Base-by-base conservation (phyloP, 2,329 filamentous ascomycete species). In the Didymella pomorum region DNA sequence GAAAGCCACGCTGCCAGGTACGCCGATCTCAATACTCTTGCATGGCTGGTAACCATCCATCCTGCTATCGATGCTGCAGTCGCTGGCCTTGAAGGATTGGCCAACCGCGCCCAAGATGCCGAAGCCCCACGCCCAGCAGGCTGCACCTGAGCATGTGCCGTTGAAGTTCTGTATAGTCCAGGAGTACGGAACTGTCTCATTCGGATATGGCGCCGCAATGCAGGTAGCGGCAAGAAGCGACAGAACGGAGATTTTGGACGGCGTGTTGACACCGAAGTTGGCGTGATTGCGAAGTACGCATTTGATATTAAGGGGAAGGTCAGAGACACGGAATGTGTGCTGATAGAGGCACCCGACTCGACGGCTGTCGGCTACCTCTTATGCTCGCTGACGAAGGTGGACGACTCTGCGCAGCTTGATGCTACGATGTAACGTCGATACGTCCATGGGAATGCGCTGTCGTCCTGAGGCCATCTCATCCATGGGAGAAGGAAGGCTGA, bases 71-170 rank as follows among this genome's bases (percentile, higher is more conserved):
- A 62, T 59, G 4, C 23, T 48, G 44, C 67, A 68, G n/a, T 47
- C 29, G 23, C 56, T 56, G 0, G 65, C 65, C 18, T 60, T 37
- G 31, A 69, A 69, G 11, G 39, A 41, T 4, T 61, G 64, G 6
- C 68, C 67, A 2, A 29, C 14, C 2, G 61, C 47, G 0, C 57
- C 61, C 16, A 64, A 57, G 4, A 70, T 57, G 39, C 60, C 63
- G 39, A 69, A 65, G 39, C 44, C 56, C 52, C 69, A 70, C n/a
- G 51, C 43, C 45, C 60, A 55, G 49, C 68, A 71, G 2, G 62
- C 64, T 18, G 67, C 62, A 28, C 66, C 64, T 26, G 52, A 65
- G 55, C 67, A 70, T 39, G 56, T 60, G 45, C 62, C 68, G 35
- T 58, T 63, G 57, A 64, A 67, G 43, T 47, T 43, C 12, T 54